These are phyloP conservation scores for Epichloe typhina DNA, from an alignment of 2,329 filamentous ascomycete genomes.

Conservation along the genomic window DNA sequence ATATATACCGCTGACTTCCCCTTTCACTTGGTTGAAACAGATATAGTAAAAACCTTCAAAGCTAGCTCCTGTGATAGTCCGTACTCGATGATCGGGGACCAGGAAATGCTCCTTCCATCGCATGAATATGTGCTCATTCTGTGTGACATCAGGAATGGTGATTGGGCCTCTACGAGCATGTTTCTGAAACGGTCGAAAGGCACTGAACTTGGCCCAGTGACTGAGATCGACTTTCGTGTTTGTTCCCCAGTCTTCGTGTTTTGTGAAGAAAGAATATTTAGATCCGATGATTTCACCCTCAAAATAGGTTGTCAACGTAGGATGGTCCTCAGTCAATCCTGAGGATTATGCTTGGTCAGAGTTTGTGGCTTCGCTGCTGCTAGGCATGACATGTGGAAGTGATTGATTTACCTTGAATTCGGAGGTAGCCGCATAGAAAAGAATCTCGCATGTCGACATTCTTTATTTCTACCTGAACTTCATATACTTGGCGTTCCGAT, in stretches of 20 bases:
- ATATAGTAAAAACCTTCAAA: conserved; percentile 99
- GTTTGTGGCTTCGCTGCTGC: neutral
- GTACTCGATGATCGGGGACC: conserved; percentile 85
- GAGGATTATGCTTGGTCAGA: neutral
- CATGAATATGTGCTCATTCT: conserved; percentile 91
- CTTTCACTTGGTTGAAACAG: conserved; percentile 86
- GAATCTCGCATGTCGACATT: conserved; percentile 91
- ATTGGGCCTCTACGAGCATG: conserved; percentile 42
- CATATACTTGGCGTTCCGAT: conserved; percentile 84
- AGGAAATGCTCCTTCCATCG: conserved; percentile 98
- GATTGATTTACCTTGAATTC: conserved; percentile 63
- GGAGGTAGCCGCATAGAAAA: conserved; percentile 86
- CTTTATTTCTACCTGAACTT: conserved; percentile 94
- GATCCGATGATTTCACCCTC: conserved; percentile 95
- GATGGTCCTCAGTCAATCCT: conserved; percentile 92
- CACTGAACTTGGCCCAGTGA: conserved; percentile 84
- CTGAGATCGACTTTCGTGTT: conserved; percentile 81
- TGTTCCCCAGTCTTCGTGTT: conserved; percentile 82
- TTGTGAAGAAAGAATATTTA: conserved; percentile 87
- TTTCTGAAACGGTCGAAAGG: conserved; percentile 64
- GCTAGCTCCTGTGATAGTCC: conserved; percentile 83
- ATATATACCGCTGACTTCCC: conserved; percentile 84
- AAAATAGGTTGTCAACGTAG: conserved; percentile 95
- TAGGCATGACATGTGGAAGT: neutral
- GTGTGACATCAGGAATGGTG: conserved; percentile 54